Conservation (phyloP, 2,329 filamentous ascomycete genomes). For the Aureobasidium melanogenum region DNA sequence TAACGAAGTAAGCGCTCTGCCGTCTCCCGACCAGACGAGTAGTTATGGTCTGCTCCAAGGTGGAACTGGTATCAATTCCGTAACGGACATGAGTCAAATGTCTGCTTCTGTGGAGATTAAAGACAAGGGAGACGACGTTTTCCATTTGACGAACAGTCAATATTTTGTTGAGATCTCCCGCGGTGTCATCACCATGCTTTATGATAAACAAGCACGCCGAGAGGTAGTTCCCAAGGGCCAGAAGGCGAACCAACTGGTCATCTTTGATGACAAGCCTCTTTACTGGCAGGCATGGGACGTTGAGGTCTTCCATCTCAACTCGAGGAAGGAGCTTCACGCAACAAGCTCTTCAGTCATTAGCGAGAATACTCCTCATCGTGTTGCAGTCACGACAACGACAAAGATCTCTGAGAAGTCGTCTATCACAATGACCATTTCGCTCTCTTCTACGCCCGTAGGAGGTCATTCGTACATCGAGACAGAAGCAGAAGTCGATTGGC, state of each 20-base stretch:
- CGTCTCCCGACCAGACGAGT: slow-evolving; percentile 28
- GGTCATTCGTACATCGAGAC: slow-evolving; percentile 61
- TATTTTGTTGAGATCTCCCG: slow-evolving; percentile 63
- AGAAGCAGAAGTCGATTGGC: slow-evolving; percentile 86
- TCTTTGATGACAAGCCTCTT: slow-evolving; percentile 94
- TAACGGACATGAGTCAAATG: not conserved
- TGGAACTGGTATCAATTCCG: slow-evolving; percentile 35
- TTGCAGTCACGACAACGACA: slow-evolving; percentile 74
- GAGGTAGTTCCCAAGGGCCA: slow-evolving; percentile 65
- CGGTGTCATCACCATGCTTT: slow-evolving; percentile 76
- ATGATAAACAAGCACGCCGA: slow-evolving; percentile 62
- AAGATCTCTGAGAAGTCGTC: slow-evolving; percentile 81
- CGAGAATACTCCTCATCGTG: slow-evolving; percentile 64
- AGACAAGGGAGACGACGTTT: slow-evolving; percentile 52
- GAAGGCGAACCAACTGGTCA: slow-evolving; percentile 83
- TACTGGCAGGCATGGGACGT: slow-evolving; percentile 99
- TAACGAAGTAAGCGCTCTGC: slow-evolving; percentile 57
- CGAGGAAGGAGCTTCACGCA: slow-evolving; percentile 61
- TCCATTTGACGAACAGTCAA: slow-evolving; percentile 70
- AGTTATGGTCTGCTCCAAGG: slow-evolving; percentile 39
- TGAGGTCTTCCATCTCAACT: slow-evolving; percentile 89
- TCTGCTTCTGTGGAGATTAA: slow-evolving; percentile 35
- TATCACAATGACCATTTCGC: slow-evolving; percentile 75
- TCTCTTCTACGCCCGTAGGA: slow-evolving; percentile 57
- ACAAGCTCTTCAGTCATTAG: slow-evolving; percentile 61